phyloP scores from a whole-genome alignment of 257 asterid genomes.

The Avicennia marina region DNA sequence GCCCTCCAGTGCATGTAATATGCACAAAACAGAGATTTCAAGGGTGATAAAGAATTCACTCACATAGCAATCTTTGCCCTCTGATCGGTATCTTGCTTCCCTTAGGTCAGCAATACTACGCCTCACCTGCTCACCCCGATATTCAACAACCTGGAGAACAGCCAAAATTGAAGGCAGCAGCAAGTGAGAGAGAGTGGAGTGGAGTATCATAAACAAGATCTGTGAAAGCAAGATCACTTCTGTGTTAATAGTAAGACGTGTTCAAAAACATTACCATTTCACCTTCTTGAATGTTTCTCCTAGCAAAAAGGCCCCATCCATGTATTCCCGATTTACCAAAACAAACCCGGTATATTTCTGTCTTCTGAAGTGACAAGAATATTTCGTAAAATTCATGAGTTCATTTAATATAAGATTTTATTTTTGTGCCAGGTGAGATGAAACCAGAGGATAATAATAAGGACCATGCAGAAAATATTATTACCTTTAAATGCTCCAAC shows the following conservation, averaged over 20 bases:
- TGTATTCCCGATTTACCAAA: constrained; percentile 97
- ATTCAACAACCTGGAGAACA: constrained; percentile 74
- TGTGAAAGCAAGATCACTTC: background rate
- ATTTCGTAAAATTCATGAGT: constrained; percentile 9
- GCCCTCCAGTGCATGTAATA: too few relatives aligned
- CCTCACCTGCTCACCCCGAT: constrained; percentile 90
- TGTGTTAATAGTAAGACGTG: constrained; percentile 1
- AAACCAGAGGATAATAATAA: background rate
- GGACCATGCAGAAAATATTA: constrained; percentile 15
- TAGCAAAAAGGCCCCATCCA: constrained; percentile 99
- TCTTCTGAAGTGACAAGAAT: constrained; percentile 46
- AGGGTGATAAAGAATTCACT: constrained; percentile 34
- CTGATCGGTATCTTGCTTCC: constrained; percentile 65
- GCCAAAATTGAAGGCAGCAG: constrained; percentile 3
- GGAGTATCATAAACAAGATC: constrained; percentile 7
- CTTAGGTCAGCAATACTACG: constrained; percentile 83
- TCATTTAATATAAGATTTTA: too few relatives aligned
- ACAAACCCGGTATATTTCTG: constrained; percentile 71
- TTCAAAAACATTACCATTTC: constrained; percentile 60
- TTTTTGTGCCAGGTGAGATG: background rate
- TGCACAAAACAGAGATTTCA: background rate
- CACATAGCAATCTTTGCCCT: constrained; percentile 97
- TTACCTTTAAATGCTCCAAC: constrained; percentile 64
- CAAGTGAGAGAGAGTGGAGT: background rate
- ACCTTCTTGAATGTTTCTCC: constrained; percentile 80